A percentile compares a stretch with the other conserved stretches of the same genome.
Conservation (phyloP, 495 filamentous ascomycete species). For the Pseudomonodictys pantanalensis region DNA sequence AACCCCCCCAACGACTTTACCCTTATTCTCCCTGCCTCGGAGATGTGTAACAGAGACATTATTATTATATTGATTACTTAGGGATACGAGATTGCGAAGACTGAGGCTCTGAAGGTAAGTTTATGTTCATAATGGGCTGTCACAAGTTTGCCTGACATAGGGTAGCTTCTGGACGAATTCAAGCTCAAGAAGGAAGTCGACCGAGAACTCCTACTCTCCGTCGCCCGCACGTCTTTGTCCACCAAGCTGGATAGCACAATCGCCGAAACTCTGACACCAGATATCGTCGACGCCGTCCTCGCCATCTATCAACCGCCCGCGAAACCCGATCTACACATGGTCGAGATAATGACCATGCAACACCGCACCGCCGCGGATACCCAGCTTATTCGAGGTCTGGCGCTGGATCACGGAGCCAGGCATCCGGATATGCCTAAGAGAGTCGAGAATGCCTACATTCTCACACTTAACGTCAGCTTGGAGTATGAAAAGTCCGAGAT, state of each 20-base stretch:
- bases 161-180: conserved; percentile 88
- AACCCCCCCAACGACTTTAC: too few relatives aligned
- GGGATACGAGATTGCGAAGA: too few relatives aligned
- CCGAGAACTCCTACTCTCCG: conserved; percentile 87
- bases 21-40: too few relatives aligned
- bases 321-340: conserved; percentile 97
- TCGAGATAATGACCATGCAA: conserved; percentile 99
- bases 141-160: background rate
- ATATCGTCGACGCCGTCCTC: conserved; percentile 93
- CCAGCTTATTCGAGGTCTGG: conserved; percentile 88
- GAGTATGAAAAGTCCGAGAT: conserved; percentile 99
- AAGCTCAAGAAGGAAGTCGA: conserved; percentile 85
- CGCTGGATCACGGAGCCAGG: conserved; percentile 90
- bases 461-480: conserved; percentile 92
- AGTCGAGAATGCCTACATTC: conserved; percentile 90
- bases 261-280: conserved; percentile 85
- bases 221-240: conserved; percentile 89
- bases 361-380: conserved; percentile 95
- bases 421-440: conserved; percentile 98
- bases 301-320: conserved; percentile 84
- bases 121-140: conserved; percentile 34
- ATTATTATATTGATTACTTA: too few relatives aligned
- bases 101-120: conserved; percentile 88
- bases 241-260: conserved; percentile 88
- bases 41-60: too few relatives aligned